Percentiles rank a stretch among this genome's conserved stretches.
These are phyloP conservation scores for Plenodomus tracheiphilus DNA, from an alignment of 2,329 filamentous ascomycete genomes.

Conservation along the genomic window DNA sequence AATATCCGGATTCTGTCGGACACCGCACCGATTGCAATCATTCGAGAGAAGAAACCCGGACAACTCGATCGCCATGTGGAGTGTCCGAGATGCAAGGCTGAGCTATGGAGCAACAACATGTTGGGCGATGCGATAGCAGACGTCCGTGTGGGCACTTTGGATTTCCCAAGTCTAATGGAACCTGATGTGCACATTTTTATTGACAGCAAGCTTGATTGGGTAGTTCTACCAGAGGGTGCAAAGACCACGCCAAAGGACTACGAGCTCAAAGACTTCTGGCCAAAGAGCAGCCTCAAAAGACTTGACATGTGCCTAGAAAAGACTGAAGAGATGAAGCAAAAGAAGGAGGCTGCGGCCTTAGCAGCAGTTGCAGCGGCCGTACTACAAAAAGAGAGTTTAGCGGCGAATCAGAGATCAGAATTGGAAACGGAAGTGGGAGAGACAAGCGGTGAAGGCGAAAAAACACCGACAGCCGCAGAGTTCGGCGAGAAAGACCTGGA, in stretches of 20 bases:
- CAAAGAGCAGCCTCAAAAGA: slow-evolving; percentile 32
- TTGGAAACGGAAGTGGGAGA: slow-evolving; percentile 3
- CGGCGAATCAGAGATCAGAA: background rate
- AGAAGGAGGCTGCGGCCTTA: background rate
- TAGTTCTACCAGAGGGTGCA: slow-evolving; percentile 28
- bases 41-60: slow-evolving; percentile 1
- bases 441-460: slow-evolving; percentile 24
- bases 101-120: slow-evolving; percentile 22
- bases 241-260: slow-evolving; percentile 14
- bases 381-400: background rate
- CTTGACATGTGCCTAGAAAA: slow-evolving; percentile 17
- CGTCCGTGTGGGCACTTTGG: slow-evolving; percentile 30
- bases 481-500: slow-evolving; percentile 17
- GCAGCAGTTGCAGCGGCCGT: background rate
- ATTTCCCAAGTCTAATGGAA: slow-evolving; percentile 33
- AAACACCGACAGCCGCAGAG: slow-evolving; percentile 34
- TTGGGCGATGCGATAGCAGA: slow-evolving; percentile 12
- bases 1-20: slow-evolving; percentile 23
- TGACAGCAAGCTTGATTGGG: slow-evolving; percentile 35
- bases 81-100: slow-evolving; percentile 26
- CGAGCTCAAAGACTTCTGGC: slow-evolving; percentile 24
- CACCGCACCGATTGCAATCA: slow-evolving; percentile 10
- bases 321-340: slow-evolving; percentile 7
- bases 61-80: slow-evolving; percentile 1
- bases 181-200: slow-evolving; percentile 35